Base-by-base conservation (phyloP, 2,329 filamentous ascomycete genomes). In the Arthrobotrys pseudoclavata region DNA sequence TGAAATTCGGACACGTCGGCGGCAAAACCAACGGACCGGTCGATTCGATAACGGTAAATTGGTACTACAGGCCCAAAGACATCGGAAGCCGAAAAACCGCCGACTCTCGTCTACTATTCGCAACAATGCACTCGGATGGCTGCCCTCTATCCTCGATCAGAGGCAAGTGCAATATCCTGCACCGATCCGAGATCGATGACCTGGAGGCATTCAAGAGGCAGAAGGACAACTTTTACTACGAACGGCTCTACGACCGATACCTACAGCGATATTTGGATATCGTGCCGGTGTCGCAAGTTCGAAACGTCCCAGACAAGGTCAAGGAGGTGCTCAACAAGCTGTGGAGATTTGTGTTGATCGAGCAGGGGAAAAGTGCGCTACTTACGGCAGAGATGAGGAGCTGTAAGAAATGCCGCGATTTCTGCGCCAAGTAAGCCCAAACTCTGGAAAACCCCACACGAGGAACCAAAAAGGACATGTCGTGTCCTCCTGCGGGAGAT, bases 221-320 rank as follows among this genome's bases (percentile, higher is more conserved):
- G 26, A 91, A 91, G 81, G 93, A 99, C 84, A 90, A 88, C 81
- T 99, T 99, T 84, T 99, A 94, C 92, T 99, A 93, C 83, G 95
- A 97, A 82, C 97, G 97, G 83, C 89, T 98, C 81, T 98, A 97
- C 84, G 96, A 99, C 85, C 92, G 96, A 75, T 99, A 98, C 85
- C 98, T 99, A 80, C 94, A 97, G 83, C 94, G 97, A 79, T 94
- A 95, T 84, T 98, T 98, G 87, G 96, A 99, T 82, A 92, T 97
- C 68, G 95, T 99, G 79, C 95, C 96, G 0, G 97, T 94, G 13
- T 89, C 88, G 77, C 90, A 92, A 82, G 96, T 99, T 82, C 95
- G 98, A 86, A 99, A 99, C 83, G 96, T 99, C 57, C 96, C 96
- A 4, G 91, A 91, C 80, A 93, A 92, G 83, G 95, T 99, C 82